These are phyloP conservation scores for Thielaviopsis populi DNA, from an alignment of 2,329 filamentous ascomycete genomes.

Conservation along the genomic window DNA sequence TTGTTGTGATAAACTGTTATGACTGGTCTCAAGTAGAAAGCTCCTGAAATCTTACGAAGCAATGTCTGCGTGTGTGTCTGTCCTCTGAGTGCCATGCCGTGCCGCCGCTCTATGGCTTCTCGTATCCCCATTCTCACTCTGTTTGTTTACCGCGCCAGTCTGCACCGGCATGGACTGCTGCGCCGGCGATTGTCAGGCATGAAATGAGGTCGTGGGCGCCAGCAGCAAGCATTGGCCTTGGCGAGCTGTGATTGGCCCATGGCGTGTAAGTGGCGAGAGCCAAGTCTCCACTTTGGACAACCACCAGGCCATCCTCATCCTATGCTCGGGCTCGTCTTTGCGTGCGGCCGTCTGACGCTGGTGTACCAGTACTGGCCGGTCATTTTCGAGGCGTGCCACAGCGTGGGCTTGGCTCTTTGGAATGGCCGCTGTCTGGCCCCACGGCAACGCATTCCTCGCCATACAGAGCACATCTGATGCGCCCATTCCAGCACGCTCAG, in stretches of 20 bases:
- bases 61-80: not conserved
- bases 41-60: not conserved
- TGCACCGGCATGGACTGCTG: no score
- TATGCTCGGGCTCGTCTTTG: not conserved
- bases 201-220: no score
- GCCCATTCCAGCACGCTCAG: slow-evolving; percentile 3
- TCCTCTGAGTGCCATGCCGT: no score
- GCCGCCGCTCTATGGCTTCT: no score
- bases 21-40: not conserved
- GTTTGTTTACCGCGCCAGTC: no score
- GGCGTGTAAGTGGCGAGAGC: not conserved
- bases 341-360: not conserved
- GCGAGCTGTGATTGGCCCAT: not conserved
- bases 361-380: not conserved
- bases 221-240: no score
- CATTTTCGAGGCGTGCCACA: not conserved
- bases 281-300: not conserved
- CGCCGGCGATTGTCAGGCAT: no score
- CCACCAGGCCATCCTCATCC: not conserved
- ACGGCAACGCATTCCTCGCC: slow-evolving; percentile 8
- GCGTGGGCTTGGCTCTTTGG: not conserved
- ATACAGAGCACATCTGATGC: not conserved
- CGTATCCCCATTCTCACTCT: no score
- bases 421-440: not conserved
- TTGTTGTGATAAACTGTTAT: not conserved